Base-by-base conservation (phyloP, 495 filamentous ascomycete genomes). In the Aspergillus ellipticus region DNA sequence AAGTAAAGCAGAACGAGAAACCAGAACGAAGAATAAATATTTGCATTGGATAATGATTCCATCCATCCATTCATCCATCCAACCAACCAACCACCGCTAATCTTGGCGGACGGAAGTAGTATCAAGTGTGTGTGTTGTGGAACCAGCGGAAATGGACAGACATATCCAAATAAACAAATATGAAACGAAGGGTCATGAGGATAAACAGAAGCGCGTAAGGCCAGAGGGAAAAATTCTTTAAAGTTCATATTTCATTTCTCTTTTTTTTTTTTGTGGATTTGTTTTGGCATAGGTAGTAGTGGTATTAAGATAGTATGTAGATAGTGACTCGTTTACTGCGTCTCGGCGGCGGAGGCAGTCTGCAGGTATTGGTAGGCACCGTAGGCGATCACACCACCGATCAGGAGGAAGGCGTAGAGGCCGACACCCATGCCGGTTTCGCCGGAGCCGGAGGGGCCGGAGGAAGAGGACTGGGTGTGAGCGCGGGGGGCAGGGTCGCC, bases 341-440 rank as follows among this genome's bases (percentile, higher is more conserved):
- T 48, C 61, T 67, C 60, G 24, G 68, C 51, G 70, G 70, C 58
- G 61, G 78, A 69, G 77, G 70, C 81, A 58, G 75, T 72, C 76
- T 91, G 83, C 51, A 95, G 66, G 80, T 95, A 96, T 74, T 95
- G 86, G 80, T 91, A 98, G 54, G 85, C 91, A 61, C 77, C 85
- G 72, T 88, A 96, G 50, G 89, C 94, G 65, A 86, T 64, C 21
- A 83, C 74, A 59, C 82, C 91, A 57, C 94, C 94, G 57, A 93
- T 65, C 46, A 95, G 74, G 60, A 97, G 66, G 57, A 96, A 58
- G 53, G 85, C 89, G 74, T 97, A 97, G 59, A 97, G 74, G 46
- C 86, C 87, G 66, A 94, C 72, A 63, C 92, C 89, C 64, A 89
- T 58, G 59, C 89, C 87, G 56, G 57, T 47, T 48, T 66, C 59